Percentiles rank a stretch among this genome's conserved stretches.
Conservation (phyloP, 192 early-diverging fungal genomes). For the Coemansia sp. region DNA sequence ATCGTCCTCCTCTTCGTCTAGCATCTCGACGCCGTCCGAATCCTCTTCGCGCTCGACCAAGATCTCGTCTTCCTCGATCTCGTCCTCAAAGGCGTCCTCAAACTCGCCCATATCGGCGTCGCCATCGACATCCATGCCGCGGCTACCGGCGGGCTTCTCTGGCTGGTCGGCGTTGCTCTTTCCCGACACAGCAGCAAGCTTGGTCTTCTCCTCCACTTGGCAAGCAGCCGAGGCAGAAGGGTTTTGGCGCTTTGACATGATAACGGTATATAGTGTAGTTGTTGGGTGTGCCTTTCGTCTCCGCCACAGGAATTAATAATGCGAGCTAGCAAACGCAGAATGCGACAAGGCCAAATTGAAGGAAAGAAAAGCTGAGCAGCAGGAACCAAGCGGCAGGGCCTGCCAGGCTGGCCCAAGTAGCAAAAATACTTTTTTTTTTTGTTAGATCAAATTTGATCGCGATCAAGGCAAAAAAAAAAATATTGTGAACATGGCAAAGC, state of each 20-base stretch:
- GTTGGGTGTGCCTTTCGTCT: not conserved
- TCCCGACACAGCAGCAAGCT: conserved; percentile 29
- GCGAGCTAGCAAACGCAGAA: not conserved
- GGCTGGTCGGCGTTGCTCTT: conserved; percentile 22
- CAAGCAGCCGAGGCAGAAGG: conserved; percentile 10
- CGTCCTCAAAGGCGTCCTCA: conserved; percentile 93
- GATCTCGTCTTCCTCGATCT: conserved; percentile 68
- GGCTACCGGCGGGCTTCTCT: conserved; percentile 10
- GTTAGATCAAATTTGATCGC: conserved; percentile 1
- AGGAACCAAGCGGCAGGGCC: not conserved
- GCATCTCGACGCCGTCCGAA: conserved; percentile 59
- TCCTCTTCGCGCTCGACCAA: conserved; percentile 63
- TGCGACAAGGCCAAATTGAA: not conserved
- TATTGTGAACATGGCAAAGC: not conserved
- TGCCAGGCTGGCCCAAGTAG: not conserved
- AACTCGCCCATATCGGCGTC: conserved; percentile 59
- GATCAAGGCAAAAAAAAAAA: not conserved
- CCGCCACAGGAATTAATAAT: not conserved
- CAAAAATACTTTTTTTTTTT: conserved; percentile 30
- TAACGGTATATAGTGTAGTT: not conserved
- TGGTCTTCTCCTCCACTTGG: conserved; percentile 20
- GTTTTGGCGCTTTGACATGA: conserved; percentile 47
- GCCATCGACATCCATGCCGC: conserved; percentile 44
- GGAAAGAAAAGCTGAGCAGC: not conserved
- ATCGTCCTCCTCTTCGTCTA: conserved; percentile 42